Conservation (phyloP, 2,329 filamentous ascomycete genomes). For the Sporothrix euskadiensis region DNA sequence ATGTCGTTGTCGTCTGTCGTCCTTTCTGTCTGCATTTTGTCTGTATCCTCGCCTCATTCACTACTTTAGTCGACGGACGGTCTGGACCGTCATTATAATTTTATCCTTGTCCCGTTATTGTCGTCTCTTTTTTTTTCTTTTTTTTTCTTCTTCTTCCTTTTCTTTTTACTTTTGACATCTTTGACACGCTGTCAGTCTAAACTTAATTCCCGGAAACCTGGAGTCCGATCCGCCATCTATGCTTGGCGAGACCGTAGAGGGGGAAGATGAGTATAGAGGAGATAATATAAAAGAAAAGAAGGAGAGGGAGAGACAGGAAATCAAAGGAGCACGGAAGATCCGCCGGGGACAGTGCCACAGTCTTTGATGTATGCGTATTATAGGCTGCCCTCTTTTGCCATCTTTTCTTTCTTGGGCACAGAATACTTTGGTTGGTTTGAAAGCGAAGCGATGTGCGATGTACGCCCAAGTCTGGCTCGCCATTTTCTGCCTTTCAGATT, state of each 20-base stretch:
- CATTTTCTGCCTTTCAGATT: background rate
- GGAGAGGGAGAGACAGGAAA: background rate
- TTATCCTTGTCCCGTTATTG: background rate
- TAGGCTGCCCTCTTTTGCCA: no score
- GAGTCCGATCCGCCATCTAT: conserved; percentile 14
- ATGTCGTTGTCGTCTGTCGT: background rate
- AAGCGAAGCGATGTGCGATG: conserved; percentile 15
- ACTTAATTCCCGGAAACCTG: conserved; percentile 18
- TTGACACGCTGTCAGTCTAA: background rate
- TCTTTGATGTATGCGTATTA: background rate
- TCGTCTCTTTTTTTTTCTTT: background rate
- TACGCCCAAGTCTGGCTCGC: background rate
- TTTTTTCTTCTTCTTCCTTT: no score
- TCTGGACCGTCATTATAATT: conserved; percentile 14
- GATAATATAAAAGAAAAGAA: background rate
- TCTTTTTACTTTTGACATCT: no score
- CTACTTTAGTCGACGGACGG: background rate
- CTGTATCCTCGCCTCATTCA: background rate
- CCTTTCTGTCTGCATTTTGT: background rate
- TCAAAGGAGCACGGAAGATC: conserved; percentile 24
- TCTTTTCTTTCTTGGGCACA: background rate
- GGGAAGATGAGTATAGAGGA: background rate
- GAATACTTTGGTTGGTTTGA: background rate
- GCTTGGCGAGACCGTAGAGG: conserved; percentile 6
- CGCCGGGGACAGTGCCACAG: conserved; percentile 12